phyloP scores from a whole-genome alignment of 2,329 filamentous ascomycete genomes.

The Aspergillus melleus region DNA sequence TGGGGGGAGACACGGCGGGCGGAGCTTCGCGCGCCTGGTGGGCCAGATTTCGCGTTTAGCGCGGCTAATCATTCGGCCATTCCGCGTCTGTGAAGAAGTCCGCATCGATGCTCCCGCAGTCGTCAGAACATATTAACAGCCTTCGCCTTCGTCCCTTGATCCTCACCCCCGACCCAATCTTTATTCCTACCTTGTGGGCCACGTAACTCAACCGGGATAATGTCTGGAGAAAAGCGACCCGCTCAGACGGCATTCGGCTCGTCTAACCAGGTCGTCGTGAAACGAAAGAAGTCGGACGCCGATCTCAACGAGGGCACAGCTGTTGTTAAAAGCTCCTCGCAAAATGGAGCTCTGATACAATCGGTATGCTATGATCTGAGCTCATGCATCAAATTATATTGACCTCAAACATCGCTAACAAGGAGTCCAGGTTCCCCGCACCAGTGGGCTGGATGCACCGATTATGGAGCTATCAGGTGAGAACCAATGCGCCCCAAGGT shows the following conservation, averaged over 20 bases:
- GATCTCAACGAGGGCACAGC: conserved; percentile 57
- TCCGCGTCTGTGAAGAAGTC: conserved; percentile 9
- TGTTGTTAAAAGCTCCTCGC: conserved; percentile 55
- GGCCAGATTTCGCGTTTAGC: conserved; percentile 22
- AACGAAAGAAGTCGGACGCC: conserved; percentile 76
- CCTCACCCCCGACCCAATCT: neutral
- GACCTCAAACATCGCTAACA: neutral
- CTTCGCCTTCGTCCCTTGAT: conserved; percentile 4
- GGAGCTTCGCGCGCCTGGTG: conserved; percentile 20
- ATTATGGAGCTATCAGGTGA: conserved; percentile 74
- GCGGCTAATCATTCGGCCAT: conserved; percentile 19
- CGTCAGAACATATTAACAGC: neutral
- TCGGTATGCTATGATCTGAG: conserved; percentile 52
- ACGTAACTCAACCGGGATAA: conserved; percentile 40
- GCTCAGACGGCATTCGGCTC: conserved; percentile 80
- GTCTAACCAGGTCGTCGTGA: conserved; percentile 75
- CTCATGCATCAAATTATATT: neutral
- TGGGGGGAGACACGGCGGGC: conserved; percentile 8
- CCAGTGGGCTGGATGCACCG: conserved; percentile 80
- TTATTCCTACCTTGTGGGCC: conserved; percentile 1
- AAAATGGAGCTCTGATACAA: conserved; percentile 66
- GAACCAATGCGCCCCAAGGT: neutral
- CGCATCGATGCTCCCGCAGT: neutral
- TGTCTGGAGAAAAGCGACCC: conserved; percentile 90
- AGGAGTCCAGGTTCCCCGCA: conserved; percentile 65